Evolutionary conservation across 2,329 filamentous ascomycete species (phyloP).

Genomic region (Ceratocystiopsis brevicomis): DNA sequence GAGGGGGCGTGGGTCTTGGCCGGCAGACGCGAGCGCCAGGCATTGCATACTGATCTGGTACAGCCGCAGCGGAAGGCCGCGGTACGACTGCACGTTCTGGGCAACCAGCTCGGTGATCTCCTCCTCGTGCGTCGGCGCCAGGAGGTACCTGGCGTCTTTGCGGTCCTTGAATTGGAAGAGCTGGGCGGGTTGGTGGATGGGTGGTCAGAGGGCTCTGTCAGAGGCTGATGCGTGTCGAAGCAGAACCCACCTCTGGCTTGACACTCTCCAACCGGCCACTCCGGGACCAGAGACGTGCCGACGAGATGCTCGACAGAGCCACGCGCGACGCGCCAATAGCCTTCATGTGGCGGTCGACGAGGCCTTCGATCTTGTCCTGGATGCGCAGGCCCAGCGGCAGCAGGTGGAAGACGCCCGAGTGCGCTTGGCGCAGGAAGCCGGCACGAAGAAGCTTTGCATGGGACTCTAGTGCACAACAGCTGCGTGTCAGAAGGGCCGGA

Average conservation of each 20-base stretch:
- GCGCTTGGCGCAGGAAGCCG: conserved; percentile 57
- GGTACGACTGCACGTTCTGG: conserved; percentile 59
- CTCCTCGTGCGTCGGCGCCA: conserved; percentile 90
- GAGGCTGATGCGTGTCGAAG: too few relatives aligned
- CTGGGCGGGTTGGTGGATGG: too few relatives aligned
- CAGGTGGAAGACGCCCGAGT: conserved; percentile 82
- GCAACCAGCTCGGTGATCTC: conserved; percentile 76
- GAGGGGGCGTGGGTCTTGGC: too few relatives aligned
- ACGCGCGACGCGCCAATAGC: conserved; percentile 65
- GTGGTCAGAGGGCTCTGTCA: conserved; percentile 10
- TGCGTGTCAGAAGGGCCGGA: background rate
- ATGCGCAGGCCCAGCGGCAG: conserved; percentile 73
- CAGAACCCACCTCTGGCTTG: conserved; percentile 43
- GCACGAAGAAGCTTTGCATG: conserved; percentile 50
- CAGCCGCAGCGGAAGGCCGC: conserved; percentile 64
- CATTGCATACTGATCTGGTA: conserved; percentile 78
- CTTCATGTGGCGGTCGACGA: conserved; percentile 83
- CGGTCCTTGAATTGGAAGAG: conserved; percentile 68
- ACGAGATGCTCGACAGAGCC: conserved; percentile 68
- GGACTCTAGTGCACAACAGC: conserved; percentile 29
- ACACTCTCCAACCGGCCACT: conserved; percentile 64
- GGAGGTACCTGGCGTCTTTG: conserved; percentile 52
- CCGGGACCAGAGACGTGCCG: conserved; percentile 63
- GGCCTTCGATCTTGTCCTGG: conserved; percentile 65
- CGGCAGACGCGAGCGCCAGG: too few relatives aligned